Evolutionary conservation across 208 protist genomes (phyloP), one percentile per base, ranked within the genome.

Genomic region (Crithidia acanthocephali): DNA sequence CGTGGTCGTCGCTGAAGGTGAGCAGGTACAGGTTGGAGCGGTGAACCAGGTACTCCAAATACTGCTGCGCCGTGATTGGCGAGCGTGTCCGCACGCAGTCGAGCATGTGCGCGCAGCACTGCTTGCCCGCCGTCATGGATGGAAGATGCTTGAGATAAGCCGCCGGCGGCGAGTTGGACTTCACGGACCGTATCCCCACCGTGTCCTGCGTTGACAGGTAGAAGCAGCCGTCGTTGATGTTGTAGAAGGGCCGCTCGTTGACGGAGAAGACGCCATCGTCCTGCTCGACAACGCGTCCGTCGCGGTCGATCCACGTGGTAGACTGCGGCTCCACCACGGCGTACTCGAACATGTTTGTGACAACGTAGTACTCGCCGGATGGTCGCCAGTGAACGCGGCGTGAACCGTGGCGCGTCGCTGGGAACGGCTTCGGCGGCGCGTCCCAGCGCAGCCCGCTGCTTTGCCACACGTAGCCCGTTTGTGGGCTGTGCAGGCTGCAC

Each of bases 201-300:
- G 79, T 81, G 59, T 72, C 80, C 25, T 74, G 83, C 8, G 74
- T 76, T 42, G 76, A 88, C 10, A 87, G 73, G 62, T 77, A 93
- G 58, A 83, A 90, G 48, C 74, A 59, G 40, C 79, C 75, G n/a
- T 72, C 64, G 9, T 59, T 56, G 33, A 93, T 56, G 56, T 83
- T 85, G 32, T 78, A 78, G 40, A 78, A 78, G 16, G 72, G 72
- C 22, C 72, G 58, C 51, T 78, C 72, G 42, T 50, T 78, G 25
- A 78, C 72, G 2, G 65, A 67, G 27, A 78, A 58, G 28, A 72
- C 37, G 3, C 80, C 65, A 37, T 78, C 75, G n/a, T 55, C 60
- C 58, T 96, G 88, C 70, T 94, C 91, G 33, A 94, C 75, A 48
- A 96, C 76, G 20, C 62, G 74, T 16, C 88, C 92, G 47, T 90